Evolutionary conservation across 2,329 filamentous ascomycete genomes (phyloP), one percentile per base, ranked within the genome.

Genomic region (Fusarium austroafricanum): DNA sequence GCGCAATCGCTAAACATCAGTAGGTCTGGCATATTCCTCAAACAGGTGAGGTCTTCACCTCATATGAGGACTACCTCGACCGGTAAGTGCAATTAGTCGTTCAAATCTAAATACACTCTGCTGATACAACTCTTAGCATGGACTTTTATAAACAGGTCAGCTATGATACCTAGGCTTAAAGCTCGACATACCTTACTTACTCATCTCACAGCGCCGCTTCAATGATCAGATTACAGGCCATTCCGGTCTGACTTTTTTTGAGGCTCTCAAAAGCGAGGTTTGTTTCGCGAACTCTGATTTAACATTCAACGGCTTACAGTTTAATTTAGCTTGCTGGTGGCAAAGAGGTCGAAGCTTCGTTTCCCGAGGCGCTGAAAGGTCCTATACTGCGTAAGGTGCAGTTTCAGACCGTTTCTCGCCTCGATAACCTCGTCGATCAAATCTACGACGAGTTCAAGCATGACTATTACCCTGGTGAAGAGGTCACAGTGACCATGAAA

Each of bases 211-310:
- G 90, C 92, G 90, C 75, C 89, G 91, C 55, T 99, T 98, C 79
- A 97, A 96, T 64, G 97, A 96, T 79, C 92, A 97, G 77, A 96
- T 98, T 70, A 97, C 94, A 14, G 96, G 96, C 54, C 95, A 97
- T 78, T 96, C 94, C 29, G 91, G 91, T 53, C 84, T 97, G 70
- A 95, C 89, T 5, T 99, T 96, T 79, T 97, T 97, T 75, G 93
- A 97, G 71, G 96, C 96, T 26, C 86, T 95, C 29, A 89, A 92
- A 79, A 97, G 93, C 81, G 94, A 97, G 88, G 93, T 96, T 86
- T 69, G 90, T 83, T 21, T 47, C 40, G 15, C 26, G 18, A 49
- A 12, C 20, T 35, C 40, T 39, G 23, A 23, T 40, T 35, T 5
- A 23, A 33, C 14, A 18, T 35, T 50, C 42, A 31, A 21, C 26